Conservation (phyloP, 192 early-diverging fungal genomes). For the Dissophora globulifera region DNA sequence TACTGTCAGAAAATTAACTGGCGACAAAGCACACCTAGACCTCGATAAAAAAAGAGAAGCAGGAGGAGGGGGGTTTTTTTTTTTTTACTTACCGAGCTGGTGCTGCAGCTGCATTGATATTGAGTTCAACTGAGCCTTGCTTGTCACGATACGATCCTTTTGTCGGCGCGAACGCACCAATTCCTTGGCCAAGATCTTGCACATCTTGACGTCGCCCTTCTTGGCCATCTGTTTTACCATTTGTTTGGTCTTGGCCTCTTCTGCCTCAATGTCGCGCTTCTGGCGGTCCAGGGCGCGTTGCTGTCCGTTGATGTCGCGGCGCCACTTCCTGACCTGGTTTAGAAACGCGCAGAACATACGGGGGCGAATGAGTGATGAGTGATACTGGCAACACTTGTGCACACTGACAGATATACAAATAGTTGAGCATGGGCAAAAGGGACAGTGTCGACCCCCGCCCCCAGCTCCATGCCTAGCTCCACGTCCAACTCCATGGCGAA, state of each 20-base stretch:
- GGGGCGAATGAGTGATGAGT: background rate
- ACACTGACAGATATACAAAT: too few relatives aligned
- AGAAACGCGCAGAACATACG: background rate
- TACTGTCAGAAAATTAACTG: too few relatives aligned
- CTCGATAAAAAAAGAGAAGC: background rate
- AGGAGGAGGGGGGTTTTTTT: background rate
- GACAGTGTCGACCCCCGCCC: too few relatives aligned
- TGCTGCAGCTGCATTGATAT: slow-evolving; percentile 90
- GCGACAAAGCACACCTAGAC: too few relatives aligned
- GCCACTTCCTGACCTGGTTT: slow-evolving; percentile 91
- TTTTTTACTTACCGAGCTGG: slow-evolving; percentile 80
- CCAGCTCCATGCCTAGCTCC: too few relatives aligned
- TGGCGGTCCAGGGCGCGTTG: slow-evolving; percentile 90
- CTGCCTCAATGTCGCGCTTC: slow-evolving; percentile 78
- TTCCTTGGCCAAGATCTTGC: slow-evolving; percentile 84
- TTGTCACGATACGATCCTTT: slow-evolving; percentile 83
- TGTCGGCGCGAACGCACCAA: slow-evolving; percentile 82
- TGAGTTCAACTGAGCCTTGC: slow-evolving; percentile 94
- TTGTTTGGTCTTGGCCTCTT: slow-evolving; percentile 85
- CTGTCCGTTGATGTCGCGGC: slow-evolving; percentile 80
- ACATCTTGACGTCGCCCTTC: slow-evolving; percentile 79
- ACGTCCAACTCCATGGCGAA: too few relatives aligned
- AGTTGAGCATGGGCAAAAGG: too few relatives aligned
- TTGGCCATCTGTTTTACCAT: slow-evolving; percentile 89
- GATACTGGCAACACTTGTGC: too few relatives aligned